phyloP scores from a whole-genome alignment of 2,329 filamentous ascomycete species.

The Phialophora macrospora region DNA sequence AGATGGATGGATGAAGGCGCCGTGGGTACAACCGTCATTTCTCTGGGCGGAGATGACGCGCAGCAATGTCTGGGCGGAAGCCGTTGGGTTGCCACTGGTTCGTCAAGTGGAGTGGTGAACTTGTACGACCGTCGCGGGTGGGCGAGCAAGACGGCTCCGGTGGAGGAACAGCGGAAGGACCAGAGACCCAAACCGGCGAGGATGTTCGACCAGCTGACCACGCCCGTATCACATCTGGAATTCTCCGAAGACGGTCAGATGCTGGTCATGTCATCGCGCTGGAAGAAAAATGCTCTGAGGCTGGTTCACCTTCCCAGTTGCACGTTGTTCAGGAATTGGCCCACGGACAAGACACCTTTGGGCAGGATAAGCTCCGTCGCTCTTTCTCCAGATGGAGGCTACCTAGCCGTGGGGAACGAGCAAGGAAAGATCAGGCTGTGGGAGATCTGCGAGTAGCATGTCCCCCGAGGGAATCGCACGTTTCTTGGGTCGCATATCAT shows the following conservation, averaged over 20 bases:
- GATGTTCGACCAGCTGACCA: constrained; percentile 83
- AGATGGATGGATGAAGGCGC: constrained; percentile 91
- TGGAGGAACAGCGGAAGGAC: constrained; percentile 50
- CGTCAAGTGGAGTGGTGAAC: constrained; percentile 85
- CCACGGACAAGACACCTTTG: constrained; percentile 84
- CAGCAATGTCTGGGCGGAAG: constrained; percentile 67
- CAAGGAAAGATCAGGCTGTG: constrained; percentile 85
- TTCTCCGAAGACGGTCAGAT: constrained; percentile 92
- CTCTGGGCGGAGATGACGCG: constrained; percentile 64
- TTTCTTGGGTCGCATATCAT: background rate
- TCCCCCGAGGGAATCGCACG: too few species aligned
- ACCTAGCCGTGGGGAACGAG: constrained; percentile 84
- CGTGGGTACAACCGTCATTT: constrained; percentile 80
- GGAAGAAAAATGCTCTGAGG: constrained; percentile 85
- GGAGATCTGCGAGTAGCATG: constrained; percentile 73
- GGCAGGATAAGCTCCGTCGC: constrained; percentile 79
- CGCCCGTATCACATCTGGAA: constrained; percentile 75
- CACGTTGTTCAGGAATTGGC: constrained; percentile 97
- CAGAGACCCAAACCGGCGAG: constrained; percentile 71
- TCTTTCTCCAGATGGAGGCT: constrained; percentile 34
- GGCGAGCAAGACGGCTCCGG: constrained; percentile 18
- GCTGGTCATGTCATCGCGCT: constrained; percentile 80
- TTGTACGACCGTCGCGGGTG: constrained; percentile 76
- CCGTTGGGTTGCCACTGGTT: constrained; percentile 87
- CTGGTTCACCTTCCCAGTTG: constrained; percentile 89